Conservation (phyloP, 495 filamentous ascomycete species). For the Penicillium nucicola region DNA sequence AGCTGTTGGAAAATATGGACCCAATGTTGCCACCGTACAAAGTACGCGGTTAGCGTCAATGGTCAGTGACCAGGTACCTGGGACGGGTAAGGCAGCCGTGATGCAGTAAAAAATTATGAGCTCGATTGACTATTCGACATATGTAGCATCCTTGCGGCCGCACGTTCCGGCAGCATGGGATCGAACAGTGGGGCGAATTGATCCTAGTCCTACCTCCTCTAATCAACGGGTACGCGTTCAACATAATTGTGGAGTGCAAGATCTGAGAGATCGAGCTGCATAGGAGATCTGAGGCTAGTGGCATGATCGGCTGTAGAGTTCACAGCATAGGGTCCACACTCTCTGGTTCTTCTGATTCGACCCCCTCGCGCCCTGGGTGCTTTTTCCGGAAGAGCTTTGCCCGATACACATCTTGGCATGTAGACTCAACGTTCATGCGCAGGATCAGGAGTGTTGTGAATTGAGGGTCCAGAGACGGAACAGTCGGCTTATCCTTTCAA, state of each 20-base stretch:
- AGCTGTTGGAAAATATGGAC: slow-evolving; percentile 1
- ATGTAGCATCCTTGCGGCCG: slow-evolving; percentile 25
- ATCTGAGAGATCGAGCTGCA: slow-evolving; percentile 20
- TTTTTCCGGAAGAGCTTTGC: background rate
- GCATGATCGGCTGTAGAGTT: slow-evolving; percentile 14
- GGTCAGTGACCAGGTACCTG: slow-evolving; percentile 16
- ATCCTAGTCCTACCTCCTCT: background rate
- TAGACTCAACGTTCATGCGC: slow-evolving; percentile 20
- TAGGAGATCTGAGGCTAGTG: slow-evolving; percentile 23
- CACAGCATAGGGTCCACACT: slow-evolving; percentile 8
- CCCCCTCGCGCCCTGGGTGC: slow-evolving; percentile 2
- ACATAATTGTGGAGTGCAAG: slow-evolving; percentile 3
- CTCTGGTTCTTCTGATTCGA: slow-evolving; percentile 7
- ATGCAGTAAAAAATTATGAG: slow-evolving; percentile 7
- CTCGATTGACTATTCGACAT: slow-evolving; percentile 8
- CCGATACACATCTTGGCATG: slow-evolving; percentile 19
- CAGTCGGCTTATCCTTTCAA: slow-evolving; percentile 10
- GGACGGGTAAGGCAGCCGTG: slow-evolving; percentile 12
- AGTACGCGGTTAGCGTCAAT: slow-evolving; percentile 15
- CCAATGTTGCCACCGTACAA: slow-evolving; percentile 22
- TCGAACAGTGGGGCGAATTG: slow-evolving; percentile 8
- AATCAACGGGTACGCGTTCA: slow-evolving; percentile 7
- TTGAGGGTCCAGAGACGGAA: background rate
- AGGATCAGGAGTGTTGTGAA: background rate
- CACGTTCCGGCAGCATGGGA: slow-evolving; percentile 20